phyloP scores from a whole-genome alignment of 345 rosid genomes.

The Brassica rapa region DNA sequence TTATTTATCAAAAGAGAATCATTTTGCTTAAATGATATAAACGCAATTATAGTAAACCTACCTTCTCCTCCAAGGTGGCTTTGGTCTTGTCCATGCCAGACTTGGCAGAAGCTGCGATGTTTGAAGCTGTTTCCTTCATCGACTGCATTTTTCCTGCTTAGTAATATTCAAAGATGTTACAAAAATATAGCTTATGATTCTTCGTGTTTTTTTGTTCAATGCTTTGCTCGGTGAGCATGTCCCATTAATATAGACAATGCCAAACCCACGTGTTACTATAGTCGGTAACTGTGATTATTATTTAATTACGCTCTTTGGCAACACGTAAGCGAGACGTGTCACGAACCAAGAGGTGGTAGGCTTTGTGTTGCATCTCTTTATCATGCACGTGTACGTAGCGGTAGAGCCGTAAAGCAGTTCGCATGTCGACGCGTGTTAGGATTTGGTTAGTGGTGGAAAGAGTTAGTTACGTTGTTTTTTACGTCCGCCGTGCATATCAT shows the following conservation, averaged over 20 bases:
- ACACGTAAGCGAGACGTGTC: conserved; percentile 26
- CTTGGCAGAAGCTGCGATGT: conserved; percentile 77
- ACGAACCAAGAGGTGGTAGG: conserved; percentile 27
- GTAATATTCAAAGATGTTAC: conserved; percentile 15
- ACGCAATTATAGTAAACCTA: conserved; percentile 1
- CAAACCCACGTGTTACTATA: conserved; percentile 5
- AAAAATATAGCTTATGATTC: not conserved
- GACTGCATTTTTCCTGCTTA: conserved; percentile 42
- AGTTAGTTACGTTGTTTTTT: not conserved
- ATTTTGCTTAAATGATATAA: not conserved
- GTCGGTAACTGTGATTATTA: conserved; percentile 12
- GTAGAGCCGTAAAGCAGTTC: conserved; percentile 3
- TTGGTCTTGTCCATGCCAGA: conserved; percentile 80
- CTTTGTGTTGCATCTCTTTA: conserved; percentile 18
- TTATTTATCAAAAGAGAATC: not conserved
- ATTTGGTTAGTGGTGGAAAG: not conserved
- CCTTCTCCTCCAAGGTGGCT: conserved; percentile 71
- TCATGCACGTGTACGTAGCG: conserved; percentile 28
- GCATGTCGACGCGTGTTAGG: conserved; percentile 11
- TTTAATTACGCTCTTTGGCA: conserved; percentile 9
- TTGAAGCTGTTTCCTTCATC: conserved; percentile 61
- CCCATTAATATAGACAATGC: conserved; percentile 17
- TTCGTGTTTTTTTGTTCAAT: not conserved
- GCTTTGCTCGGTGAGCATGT: conserved; percentile 8
- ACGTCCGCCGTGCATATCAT: not conserved